These are phyloP conservation scores for Microdochium trichocladiopsis DNA, from an alignment of 2,329 filamentous ascomycete species.

Conservation along the genomic window DNA sequence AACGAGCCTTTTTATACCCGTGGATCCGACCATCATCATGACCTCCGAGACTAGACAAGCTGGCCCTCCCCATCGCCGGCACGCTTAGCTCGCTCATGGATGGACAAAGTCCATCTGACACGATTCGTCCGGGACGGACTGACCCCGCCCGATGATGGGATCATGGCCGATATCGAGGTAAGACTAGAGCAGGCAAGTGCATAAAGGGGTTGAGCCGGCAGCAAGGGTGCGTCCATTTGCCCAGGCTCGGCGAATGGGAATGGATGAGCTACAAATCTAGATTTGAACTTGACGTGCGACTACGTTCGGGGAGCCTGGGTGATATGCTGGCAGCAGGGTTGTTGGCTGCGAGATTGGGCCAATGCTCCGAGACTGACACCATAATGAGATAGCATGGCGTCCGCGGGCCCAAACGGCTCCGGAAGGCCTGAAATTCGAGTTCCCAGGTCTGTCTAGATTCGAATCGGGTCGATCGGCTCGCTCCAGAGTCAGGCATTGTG, in stretches of 20 bases:
- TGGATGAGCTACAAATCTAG: background rate
- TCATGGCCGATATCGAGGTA: constrained; percentile 4
- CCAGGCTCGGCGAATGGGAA: background rate
- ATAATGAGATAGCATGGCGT: too few species aligned
- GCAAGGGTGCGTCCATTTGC: background rate
- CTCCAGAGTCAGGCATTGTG: too few species aligned
- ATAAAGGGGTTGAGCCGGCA: background rate
- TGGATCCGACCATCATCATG: constrained; percentile 13
- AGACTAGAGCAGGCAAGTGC: constrained; percentile 20
- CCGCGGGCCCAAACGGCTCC: too few species aligned
- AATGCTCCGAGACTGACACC: background rate
- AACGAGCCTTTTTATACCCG: constrained; percentile 58
- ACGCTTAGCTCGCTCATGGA: constrained; percentile 5
- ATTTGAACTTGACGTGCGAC: background rate
- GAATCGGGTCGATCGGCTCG: too few species aligned
- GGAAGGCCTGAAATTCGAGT: too few species aligned
- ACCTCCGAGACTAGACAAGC: background rate
- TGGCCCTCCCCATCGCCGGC: background rate
- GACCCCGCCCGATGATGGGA: constrained; percentile 27
- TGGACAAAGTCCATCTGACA: constrained; percentile 19
- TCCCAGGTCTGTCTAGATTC: too few species aligned
- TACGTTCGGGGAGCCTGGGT: background rate
- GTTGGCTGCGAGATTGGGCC: background rate
- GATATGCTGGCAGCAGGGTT: background rate
- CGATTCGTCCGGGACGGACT: constrained; percentile 19